phyloP scores from a whole-genome alignment of 1,139 yeast species.

The Diutina mesorugosa region DNA sequence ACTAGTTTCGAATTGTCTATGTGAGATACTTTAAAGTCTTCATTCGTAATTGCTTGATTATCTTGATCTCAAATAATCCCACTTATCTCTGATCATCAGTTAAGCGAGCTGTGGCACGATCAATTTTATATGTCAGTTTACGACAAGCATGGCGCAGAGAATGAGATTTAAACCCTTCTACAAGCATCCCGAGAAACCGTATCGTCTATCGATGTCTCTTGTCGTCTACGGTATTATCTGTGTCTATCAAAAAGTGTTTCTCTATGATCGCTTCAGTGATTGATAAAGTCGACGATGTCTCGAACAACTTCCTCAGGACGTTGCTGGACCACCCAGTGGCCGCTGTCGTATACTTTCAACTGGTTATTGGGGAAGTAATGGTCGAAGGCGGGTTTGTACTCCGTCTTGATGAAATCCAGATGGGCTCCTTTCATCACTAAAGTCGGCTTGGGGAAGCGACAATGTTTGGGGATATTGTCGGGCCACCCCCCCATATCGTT shows the following conservation, averaged over 20 bases:
- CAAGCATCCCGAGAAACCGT: too few species aligned
- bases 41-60: too few species aligned
- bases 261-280: not conserved
- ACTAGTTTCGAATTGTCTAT: too few species aligned
- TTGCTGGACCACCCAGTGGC: conserved; percentile 35
- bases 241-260: too few species aligned
- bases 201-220: too few species aligned
- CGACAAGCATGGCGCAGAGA: too few species aligned
- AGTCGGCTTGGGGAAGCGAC: conserved; percentile 21
- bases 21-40: too few species aligned
- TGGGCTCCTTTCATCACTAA: conserved; percentile 27
- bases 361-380: conserved; percentile 21
- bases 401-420: conserved; percentile 24
- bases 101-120: too few species aligned
- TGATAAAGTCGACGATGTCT: conserved; percentile 11
- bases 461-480: conserved; percentile 9
- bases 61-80: not conserved
- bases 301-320: conserved; percentile 23
- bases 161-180: too few species aligned
- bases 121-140: too few species aligned
- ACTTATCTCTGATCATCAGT: not conserved
- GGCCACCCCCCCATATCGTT: conserved; percentile 34
- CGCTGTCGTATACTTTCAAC: conserved; percentile 21
- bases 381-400: conserved; percentile 17
- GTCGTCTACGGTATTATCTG: too few species aligned